These are phyloP conservation scores for Eleusine indica DNA, from an alignment of 176 grass and related monocot genomes.

Conservation along the genomic window DNA sequence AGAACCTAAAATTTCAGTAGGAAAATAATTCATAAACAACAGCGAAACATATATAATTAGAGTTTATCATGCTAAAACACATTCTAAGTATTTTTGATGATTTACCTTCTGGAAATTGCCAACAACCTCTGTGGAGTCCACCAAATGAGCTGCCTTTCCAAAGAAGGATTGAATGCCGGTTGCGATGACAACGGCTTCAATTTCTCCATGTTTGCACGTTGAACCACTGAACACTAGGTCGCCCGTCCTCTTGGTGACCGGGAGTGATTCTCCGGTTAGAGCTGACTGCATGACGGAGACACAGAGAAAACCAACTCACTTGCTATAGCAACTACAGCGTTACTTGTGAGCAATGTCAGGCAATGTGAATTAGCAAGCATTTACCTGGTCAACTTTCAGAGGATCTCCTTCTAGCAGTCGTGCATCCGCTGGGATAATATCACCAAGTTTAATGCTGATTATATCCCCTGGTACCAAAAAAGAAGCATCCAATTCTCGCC, in stretches of 20 bases:
- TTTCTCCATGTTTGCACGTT: slow-evolving; percentile 85
- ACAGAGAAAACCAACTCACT: slow-evolving; percentile 6
- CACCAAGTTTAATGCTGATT: slow-evolving; percentile 76
- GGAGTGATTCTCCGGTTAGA: slow-evolving; percentile 83
- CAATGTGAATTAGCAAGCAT: background rate
- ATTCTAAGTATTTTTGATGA: slow-evolving; percentile 18
- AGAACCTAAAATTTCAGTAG: slow-evolving; percentile 64
- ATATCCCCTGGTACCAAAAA: slow-evolving; percentile 76
- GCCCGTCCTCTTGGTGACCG: slow-evolving; percentile 62
- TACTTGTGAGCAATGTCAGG: background rate
- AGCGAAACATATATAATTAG: background rate
- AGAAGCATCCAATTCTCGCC: slow-evolving; percentile 76
- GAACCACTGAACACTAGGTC: slow-evolving; percentile 73
- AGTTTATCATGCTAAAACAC: background rate
- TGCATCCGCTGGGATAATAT: slow-evolving; percentile 80
- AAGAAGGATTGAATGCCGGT: slow-evolving; percentile 72
- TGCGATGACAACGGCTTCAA: slow-evolving; percentile 70
- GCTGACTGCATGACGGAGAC: slow-evolving; percentile 56
- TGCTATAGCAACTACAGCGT: background rate
- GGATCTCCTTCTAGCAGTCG: slow-evolving; percentile 79
- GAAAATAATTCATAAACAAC: background rate
- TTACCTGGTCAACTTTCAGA: slow-evolving; percentile 87
- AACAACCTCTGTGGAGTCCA: slow-evolving; percentile 69
- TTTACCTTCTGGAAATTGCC: slow-evolving; percentile 85
- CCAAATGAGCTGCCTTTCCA: slow-evolving; percentile 79